Percentiles rank a stretch among this genome's conserved stretches.
Evolutionary conservation across 129 eudicot genomes (phyloP).

Genomic region (Escallonia rubra): DNA sequence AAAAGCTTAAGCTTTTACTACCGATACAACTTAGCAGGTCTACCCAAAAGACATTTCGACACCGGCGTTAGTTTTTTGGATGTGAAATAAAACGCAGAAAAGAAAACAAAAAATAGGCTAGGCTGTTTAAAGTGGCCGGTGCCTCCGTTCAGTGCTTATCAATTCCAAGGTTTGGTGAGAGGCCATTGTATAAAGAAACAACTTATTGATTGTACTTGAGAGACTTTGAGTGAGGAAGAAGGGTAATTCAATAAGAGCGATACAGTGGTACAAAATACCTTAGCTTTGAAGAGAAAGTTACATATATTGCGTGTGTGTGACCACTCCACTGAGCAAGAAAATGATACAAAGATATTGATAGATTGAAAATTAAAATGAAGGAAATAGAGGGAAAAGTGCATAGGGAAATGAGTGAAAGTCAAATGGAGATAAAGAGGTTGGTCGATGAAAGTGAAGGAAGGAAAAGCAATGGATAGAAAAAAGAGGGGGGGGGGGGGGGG

Average conservation of each 20-base stretch:
- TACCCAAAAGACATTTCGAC: no score
- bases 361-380: neutral
- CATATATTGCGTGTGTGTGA: neutral
- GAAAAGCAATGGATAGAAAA: no score
- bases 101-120: neutral
- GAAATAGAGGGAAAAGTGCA: neutral
- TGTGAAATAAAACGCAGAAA: no score
- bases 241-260: constrained; percentile 9
- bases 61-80: no score
- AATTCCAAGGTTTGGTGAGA: constrained; percentile 1
- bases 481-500: no score
- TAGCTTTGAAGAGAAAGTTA: constrained; percentile 28
- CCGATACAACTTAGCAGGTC: no score
- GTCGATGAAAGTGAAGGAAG: no score
- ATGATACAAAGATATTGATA: neutral
- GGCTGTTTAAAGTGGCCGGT: no score
- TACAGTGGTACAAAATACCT: constrained; percentile 6
- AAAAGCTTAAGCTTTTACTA: no score
- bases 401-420: no score
- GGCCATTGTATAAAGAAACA: neutral
- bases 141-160: no score
- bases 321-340: neutral
- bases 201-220: constrained; percentile 2
- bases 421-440: no score
- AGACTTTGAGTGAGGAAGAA: constrained; percentile 25